Percentiles rank a stretch among this genome's conserved stretches.
phyloP scores from a whole-genome alignment of 2,329 filamentous ascomycete genomes.

The Xylariaceae sp. region DNA sequence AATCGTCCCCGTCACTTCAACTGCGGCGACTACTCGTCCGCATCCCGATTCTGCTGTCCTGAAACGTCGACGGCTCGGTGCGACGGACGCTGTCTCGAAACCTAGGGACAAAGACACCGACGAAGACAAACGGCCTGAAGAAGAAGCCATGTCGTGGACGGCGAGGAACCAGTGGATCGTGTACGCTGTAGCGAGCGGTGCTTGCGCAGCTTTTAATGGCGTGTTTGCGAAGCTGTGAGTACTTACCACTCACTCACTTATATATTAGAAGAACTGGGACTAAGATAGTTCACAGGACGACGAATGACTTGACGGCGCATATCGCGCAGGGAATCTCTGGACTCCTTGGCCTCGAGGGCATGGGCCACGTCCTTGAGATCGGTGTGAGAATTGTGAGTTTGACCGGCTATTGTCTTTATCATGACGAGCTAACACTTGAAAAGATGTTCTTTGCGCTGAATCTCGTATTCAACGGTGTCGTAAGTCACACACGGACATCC shows the following conservation, averaged over 20 bases:
- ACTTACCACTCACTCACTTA: neutral
- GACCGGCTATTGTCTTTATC: neutral
- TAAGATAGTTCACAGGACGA: conserved; percentile 40
- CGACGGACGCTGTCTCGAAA: neutral
- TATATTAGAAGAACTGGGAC: neutral
- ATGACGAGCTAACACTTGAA: neutral
- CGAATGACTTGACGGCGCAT: conserved; percentile 48
- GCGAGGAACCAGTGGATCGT: conserved; percentile 54
- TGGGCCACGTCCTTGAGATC: conserved; percentile 43
- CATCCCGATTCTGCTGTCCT: conserved; percentile 4
- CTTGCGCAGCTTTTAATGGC: conserved; percentile 74
- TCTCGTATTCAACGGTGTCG: conserved; percentile 64
- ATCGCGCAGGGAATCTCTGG: conserved; percentile 43
- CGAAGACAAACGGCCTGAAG: neutral
- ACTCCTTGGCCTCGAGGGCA: conserved; percentile 39
- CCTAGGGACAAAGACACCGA: neutral
- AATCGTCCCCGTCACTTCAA: conserved; percentile 3
- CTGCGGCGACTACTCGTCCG: conserved; percentile 6
- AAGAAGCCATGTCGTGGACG: conserved; percentile 26
- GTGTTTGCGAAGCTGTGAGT: conserved; percentile 77
- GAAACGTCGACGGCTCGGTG: conserved; percentile 9
- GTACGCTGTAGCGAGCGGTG: conserved; percentile 67
- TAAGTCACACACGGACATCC: neutral
- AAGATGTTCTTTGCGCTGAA: conserved; percentile 73
- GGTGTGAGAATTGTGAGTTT: conserved; percentile 45